Percentiles rank a stretch among this genome's conserved stretches.
These are phyloP conservation scores for Gossypium stocksii DNA, from an alignment of 345 rosid genomes.

Conservation along the genomic window DNA sequence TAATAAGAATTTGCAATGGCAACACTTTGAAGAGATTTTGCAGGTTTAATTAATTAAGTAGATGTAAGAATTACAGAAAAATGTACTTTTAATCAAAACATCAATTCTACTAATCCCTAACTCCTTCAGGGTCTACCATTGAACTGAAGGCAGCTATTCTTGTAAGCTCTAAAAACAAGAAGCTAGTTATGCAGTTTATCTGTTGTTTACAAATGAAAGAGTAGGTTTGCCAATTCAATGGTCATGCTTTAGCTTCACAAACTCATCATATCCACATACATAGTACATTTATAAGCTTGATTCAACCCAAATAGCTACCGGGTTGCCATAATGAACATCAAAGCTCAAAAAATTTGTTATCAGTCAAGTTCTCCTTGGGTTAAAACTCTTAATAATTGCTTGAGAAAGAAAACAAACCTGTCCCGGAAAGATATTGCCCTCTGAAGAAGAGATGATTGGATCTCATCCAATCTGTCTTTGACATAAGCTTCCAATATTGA, in stretches of 20 bases:
- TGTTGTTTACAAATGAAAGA: background rate
- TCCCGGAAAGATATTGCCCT: constrained; percentile 68
- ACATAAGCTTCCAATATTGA: constrained; percentile 59
- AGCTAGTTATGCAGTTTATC: background rate
- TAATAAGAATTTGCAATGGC: too few species aligned
- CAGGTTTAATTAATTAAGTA: background rate
- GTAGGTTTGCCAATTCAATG: background rate
- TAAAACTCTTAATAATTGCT: constrained; percentile 1
- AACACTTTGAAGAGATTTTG: background rate
- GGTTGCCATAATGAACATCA: background rate
- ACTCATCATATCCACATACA: background rate
- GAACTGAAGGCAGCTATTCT: background rate
- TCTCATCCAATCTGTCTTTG: constrained; percentile 84
- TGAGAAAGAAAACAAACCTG: constrained; percentile 43
- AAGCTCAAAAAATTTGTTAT: background rate
- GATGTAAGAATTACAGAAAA: background rate
- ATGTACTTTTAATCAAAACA: background rate
- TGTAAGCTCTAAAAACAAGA: background rate
- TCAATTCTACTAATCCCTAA: background rate
- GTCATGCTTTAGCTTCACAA: background rate
- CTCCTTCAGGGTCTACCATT: background rate
- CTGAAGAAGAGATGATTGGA: constrained; percentile 74
- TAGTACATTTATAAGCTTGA: background rate
- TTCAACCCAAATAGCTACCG: background rate
- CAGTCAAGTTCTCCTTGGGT: background rate